Conservation (phyloP, 1,284 basidiomycete genomes). For the Schizophyllum commune region DNA sequence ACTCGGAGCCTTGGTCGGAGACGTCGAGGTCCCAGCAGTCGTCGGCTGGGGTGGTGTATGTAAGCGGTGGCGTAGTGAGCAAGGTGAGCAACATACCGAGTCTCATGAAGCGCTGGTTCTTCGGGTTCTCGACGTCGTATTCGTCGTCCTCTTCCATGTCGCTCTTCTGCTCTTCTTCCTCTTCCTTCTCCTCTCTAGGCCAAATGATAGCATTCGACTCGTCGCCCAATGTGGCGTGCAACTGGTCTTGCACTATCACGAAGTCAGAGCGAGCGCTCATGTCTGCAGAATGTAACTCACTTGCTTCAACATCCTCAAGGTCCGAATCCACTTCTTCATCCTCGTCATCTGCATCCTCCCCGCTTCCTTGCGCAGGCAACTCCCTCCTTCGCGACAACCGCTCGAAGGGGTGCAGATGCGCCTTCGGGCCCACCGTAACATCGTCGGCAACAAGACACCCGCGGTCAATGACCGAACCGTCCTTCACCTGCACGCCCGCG, state of each 20-base stretch:
- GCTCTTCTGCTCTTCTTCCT: constrained; percentile 51
- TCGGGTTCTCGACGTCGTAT: constrained; percentile 41
- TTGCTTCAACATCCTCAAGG: constrained; percentile 53
- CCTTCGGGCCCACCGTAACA: constrained; percentile 70
- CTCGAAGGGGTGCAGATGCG: constrained; percentile 63
- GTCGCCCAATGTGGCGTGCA: constrained; percentile 41
- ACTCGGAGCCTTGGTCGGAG: constrained; percentile 48
- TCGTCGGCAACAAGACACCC: constrained; percentile 79
- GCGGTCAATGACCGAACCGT: constrained; percentile 50
- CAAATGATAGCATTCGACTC: constrained; percentile 66
- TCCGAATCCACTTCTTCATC: constrained; percentile 47
- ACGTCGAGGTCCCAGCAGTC: constrained; percentile 48
- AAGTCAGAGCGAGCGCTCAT: constrained; percentile 4
- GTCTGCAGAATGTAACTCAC: constrained; percentile 28
- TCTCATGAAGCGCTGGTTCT: constrained; percentile 64
- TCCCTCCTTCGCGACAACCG: constrained; percentile 48
- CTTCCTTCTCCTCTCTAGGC: constrained; percentile 46
- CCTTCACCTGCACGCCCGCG: constrained; percentile 63
- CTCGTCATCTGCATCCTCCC: constrained; percentile 24
- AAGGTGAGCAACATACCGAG: constrained; percentile 37
- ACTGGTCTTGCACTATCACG: constrained; percentile 28
- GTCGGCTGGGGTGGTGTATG: constrained; percentile 39
- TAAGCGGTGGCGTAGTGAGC: constrained; percentile 2
- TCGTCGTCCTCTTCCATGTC: constrained; percentile 33
- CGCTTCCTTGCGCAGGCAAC: constrained; percentile 5